Evolutionary conservation across 2,329 filamentous ascomycete genomes (phyloP).

Genomic region (Aureobasidium leucospermi): DNA sequence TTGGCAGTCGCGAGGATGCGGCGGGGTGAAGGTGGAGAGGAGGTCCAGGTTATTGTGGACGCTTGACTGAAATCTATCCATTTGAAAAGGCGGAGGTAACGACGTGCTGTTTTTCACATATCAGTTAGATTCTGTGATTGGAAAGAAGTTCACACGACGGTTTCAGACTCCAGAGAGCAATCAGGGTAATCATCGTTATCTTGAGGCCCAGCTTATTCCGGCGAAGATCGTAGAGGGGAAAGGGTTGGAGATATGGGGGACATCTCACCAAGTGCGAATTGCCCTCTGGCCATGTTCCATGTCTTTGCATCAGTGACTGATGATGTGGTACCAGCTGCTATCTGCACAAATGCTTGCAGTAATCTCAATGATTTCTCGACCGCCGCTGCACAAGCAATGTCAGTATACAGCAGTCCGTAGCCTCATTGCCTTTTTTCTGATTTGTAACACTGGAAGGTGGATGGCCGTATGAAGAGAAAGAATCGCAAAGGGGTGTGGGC

Average conservation of each 20-base stretch:
- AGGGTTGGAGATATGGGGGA: no score
- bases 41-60: background rate
- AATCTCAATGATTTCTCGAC: constrained; percentile 55
- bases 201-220: no score
- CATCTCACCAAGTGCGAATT: constrained; percentile 38
- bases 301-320: constrained; percentile 25
- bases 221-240: no score
- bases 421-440: no score
- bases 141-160: background rate
- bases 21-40: constrained; percentile 22
- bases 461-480: no score
- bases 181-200: no score
- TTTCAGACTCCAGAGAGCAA: no score
- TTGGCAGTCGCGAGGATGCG: constrained; percentile 49
- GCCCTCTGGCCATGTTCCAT: constrained; percentile 32
- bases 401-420: background rate
- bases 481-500: no score
- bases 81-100: constrained; percentile 62
- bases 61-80: constrained; percentile 26
- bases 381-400: constrained; percentile 38
- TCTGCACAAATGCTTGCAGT: constrained; percentile 38
- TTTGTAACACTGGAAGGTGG: no score
- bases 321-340: constrained; percentile 30
- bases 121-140: background rate
- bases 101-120: constrained; percentile 37